Conservation (phyloP, 257 asterid genomes). For the Forsythia viridissima region DNA sequence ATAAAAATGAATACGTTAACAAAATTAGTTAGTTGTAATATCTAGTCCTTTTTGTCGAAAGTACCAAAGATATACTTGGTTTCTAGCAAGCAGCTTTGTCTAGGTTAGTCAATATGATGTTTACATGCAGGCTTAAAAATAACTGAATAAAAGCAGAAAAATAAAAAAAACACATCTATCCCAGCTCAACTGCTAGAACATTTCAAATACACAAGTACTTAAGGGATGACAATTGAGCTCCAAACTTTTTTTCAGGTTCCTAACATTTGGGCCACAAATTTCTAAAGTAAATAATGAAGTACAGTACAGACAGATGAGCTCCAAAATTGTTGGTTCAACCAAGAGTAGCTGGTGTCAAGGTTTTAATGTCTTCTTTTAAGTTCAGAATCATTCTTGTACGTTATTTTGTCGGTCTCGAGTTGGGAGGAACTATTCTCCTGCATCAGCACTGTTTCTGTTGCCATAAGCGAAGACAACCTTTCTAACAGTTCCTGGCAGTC, state of each 20-base stretch:
- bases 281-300: not conserved
- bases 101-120: not conserved
- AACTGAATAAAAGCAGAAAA: not conserved
- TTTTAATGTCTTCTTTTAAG: conserved; percentile 20
- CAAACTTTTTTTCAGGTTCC: not conserved
- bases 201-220: not conserved
- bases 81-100: not conserved
- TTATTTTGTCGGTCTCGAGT: conserved; percentile 31
- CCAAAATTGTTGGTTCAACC: conserved; percentile 23
- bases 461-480: conserved; percentile 48
- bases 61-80: too few species aligned
- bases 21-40: too few species aligned
- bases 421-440: conserved; percentile 20
- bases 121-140: not conserved
- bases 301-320: not conserved
- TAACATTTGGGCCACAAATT: not conserved
- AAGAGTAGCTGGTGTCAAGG: conserved; percentile 20
- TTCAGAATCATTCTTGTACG: conserved; percentile 24
- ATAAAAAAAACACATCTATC: not conserved
- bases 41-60: too few species aligned
- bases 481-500: conserved; percentile 83
- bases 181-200: not conserved
- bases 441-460: conserved; percentile 24
- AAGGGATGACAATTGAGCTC: not conserved
- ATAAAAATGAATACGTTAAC: too few species aligned